Conservation (phyloP, 352 stramenopile species). For the Phytophthora sp. region DNA sequence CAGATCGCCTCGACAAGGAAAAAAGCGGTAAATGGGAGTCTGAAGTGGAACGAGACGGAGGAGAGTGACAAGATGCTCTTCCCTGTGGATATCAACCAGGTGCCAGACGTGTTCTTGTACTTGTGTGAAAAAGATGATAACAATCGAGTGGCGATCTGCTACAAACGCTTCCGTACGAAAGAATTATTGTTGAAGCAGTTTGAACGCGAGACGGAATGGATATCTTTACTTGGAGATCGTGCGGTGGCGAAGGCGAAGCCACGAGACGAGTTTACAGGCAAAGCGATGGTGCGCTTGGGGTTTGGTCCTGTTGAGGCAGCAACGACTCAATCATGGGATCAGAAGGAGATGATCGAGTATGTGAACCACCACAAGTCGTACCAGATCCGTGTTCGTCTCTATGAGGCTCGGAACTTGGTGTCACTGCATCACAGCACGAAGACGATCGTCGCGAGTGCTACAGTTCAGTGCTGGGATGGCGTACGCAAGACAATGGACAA, state of each 20-base stretch:
- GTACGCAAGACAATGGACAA: slow-evolving; percentile 43
- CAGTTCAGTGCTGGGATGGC: slow-evolving; percentile 67
- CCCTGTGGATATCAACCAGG: slow-evolving; percentile 54
- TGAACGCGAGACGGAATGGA: slow-evolving; percentile 53
- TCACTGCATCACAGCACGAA: slow-evolving; percentile 39
- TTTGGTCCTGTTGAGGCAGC: slow-evolving; percentile 65
- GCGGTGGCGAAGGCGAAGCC: slow-evolving; percentile 56
- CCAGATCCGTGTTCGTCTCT: slow-evolving; percentile 77
- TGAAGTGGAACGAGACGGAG: slow-evolving; percentile 84
- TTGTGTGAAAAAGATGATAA: slow-evolving; percentile 70
- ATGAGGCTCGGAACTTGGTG: slow-evolving; percentile 53
- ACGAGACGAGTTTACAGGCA: slow-evolving; percentile 69
- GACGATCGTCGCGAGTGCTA: slow-evolving; percentile 56
- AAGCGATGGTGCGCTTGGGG: slow-evolving; percentile 71
- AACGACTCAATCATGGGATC: slow-evolving; percentile 57
- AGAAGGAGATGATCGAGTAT: slow-evolving; percentile 60
- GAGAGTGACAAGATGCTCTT: slow-evolving; percentile 77
- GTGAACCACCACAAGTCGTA: slow-evolving; percentile 70
- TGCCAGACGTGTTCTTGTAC: slow-evolving; percentile 87
- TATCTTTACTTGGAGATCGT: slow-evolving; percentile 66
- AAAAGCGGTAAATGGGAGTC: slow-evolving; percentile 60
- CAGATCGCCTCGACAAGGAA: slow-evolving; percentile 62
- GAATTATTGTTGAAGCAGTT: slow-evolving; percentile 63
- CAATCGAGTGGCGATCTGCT: slow-evolving; percentile 70
- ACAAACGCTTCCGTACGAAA: slow-evolving; percentile 70